Evolutionary conservation across 2,329 filamentous ascomycete species (phyloP).

Genomic region (Aureobasidium vineae): DNA sequence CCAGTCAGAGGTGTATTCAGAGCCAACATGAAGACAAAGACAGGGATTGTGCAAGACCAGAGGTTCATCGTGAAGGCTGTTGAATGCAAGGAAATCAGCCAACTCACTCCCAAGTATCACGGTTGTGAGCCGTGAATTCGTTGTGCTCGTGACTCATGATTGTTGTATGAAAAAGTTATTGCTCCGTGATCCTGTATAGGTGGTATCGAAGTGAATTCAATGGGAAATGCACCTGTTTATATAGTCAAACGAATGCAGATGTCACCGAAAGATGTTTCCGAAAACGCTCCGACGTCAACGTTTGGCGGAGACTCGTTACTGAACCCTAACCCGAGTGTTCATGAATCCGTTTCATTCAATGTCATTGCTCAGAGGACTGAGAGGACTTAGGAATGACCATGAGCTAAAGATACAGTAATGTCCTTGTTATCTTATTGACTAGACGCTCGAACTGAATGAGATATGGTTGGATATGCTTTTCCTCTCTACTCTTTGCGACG

Average conservation of each 20-base stretch:
- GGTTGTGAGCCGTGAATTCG: conserved; percentile 39
- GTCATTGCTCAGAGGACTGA: no score
- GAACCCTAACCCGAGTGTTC: no score
- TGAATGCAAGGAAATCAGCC: background rate
- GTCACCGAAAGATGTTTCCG: background rate
- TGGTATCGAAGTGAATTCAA: no score
- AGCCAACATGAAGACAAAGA: background rate
- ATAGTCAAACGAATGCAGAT: background rate
- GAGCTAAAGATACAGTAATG: no score
- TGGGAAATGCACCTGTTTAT: background rate
- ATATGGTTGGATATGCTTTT: no score
- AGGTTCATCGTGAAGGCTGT: background rate
- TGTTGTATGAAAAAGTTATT: background rate
- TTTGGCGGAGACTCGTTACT: background rate
- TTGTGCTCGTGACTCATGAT: conserved; percentile 32
- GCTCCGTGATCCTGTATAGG: background rate
- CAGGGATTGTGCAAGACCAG: background rate
- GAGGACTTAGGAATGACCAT: no score
- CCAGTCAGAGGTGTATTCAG: background rate
- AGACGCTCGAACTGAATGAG: no score
- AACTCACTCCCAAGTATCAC: conserved; percentile 37
- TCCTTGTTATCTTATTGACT: no score
- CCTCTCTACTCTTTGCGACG: no score
- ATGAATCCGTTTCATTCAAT: no score
- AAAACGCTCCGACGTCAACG: background rate